A percentile compares a stretch with the other conserved stretches of the same genome.
Conservation (phyloP, 2,329 filamentous ascomycete genomes). For the Setomelanomma holmii region DNA sequence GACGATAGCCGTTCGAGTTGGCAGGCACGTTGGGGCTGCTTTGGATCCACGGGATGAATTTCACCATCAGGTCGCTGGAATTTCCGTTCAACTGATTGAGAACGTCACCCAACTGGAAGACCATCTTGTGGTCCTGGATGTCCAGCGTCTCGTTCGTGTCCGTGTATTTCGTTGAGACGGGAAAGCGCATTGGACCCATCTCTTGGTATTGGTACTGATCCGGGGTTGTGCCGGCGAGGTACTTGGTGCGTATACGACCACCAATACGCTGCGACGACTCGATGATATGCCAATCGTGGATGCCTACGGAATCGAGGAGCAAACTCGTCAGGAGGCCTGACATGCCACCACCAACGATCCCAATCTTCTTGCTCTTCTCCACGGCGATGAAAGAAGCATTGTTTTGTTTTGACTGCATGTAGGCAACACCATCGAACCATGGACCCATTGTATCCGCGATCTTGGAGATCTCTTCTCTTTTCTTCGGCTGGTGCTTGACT, state of each 20-base stretch:
- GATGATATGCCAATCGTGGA: conserved; percentile 67
- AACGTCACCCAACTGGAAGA: conserved; percentile 67
- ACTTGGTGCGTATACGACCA: conserved; percentile 69
- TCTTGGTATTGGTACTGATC: conserved; percentile 73
- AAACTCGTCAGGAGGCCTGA: conserved; percentile 66
- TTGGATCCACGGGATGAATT: conserved; percentile 71
- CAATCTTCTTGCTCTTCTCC: conserved; percentile 66
- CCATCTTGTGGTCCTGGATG: conserved; percentile 69
- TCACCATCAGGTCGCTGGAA: conserved; percentile 56
- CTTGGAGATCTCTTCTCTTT: conserved; percentile 50
- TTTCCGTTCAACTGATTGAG: conserved; percentile 68
- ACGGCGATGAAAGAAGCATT: conserved; percentile 59
- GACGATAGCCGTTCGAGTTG: conserved; percentile 43
- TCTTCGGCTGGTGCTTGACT: conserved; percentile 45
- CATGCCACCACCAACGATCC: conserved; percentile 72
- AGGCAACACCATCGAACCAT: conserved; percentile 71
- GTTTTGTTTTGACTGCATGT: conserved; percentile 63
- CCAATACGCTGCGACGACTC: conserved; percentile 68
- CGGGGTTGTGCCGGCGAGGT: conserved; percentile 64
- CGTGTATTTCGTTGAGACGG: conserved; percentile 57
- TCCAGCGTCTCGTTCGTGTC: conserved; percentile 64
- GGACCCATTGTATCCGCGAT: conserved; percentile 65
- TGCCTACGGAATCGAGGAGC: conserved; percentile 60
- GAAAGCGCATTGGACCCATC: conserved; percentile 71
- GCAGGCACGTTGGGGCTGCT: conserved; percentile 61